Base-by-base conservation (phyloP, 2,329 filamentous ascomycete genomes). In the Teratosphaeria epicoccoides region DNA sequence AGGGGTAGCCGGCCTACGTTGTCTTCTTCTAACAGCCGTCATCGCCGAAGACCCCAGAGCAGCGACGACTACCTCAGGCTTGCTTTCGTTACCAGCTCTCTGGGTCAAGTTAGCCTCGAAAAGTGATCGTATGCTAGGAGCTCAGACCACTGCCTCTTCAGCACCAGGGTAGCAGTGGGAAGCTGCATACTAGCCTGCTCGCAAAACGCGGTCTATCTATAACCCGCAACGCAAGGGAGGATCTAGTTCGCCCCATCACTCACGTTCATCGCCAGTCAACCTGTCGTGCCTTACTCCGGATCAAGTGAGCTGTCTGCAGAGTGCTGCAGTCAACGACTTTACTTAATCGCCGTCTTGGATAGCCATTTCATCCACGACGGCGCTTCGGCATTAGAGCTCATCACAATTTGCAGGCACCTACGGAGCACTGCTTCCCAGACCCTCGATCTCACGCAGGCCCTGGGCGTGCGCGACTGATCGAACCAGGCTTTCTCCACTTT, bases 111-210 rank as follows among this genome's bases (percentile, higher is more conserved):
- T 70, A 73, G 71, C 70, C 71, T 71, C 70, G 63, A 61, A 66
- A 37, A 67, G 57, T 52, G 54, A 69, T 61, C 64, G 68, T 68
- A 70, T 71, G 67, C 66, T 61, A 60, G 60, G 61, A 67, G 68
- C 69, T 72, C 68, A 72, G 70, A 65, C 70, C 68, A 70, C 26
- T 65, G 65, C 59, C 65, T 57, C 56, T 59, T 59, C 44, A 40
- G 58, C 68, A 71, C 70, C 47, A 70, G 68, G 69, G 63, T 49
- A 43, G 57, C 67, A 71, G 46, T 71, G 69, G 69, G 63, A 68
- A 68, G 69, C 70, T 73, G 71, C 71, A 73, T 69, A 63, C 67
- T 67, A 68, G 66, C 66, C 64, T 53, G 51, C 51, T 67, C 66
- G 65, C 69, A 68, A 59, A 67, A 72, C 67, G 56, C 57, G 65